Evolutionary conservation across 495 filamentous ascomycete species (phyloP).

Genomic region (Tuber microsphaerosporum): DNA sequence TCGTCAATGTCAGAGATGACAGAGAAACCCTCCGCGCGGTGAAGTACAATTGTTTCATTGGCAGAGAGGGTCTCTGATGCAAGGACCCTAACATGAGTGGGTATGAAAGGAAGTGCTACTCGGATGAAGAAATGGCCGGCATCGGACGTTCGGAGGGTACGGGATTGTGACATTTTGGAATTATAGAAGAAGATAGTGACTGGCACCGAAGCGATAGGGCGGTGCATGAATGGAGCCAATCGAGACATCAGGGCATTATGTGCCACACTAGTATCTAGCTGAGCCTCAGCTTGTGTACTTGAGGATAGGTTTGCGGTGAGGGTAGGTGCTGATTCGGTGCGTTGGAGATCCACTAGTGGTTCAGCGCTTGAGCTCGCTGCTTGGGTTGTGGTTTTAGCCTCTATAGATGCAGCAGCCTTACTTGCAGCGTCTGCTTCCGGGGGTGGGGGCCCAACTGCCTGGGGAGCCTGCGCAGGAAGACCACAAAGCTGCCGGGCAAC

Average conservation of each 20-base stretch:
- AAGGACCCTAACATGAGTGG: slow-evolving; percentile 78
- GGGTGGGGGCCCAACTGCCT: slow-evolving; percentile 29
- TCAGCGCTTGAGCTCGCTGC: slow-evolving; percentile 57
- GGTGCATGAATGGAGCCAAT: slow-evolving; percentile 80
- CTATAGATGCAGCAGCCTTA: slow-evolving; percentile 2
- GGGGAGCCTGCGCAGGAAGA: slow-evolving; percentile 56
- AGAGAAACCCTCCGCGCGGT: slow-evolving; percentile 68
- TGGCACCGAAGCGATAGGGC: slow-evolving; percentile 61
- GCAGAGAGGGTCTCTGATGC: slow-evolving; percentile 79
- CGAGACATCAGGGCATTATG: slow-evolving; percentile 82
- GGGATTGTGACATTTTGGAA: slow-evolving; percentile 59
- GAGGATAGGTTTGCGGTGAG: slow-evolving; percentile 40
- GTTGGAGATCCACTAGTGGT: slow-evolving; percentile 25
- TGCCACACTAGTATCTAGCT: slow-evolving; percentile 66
- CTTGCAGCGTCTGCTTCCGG: slow-evolving; percentile 8
- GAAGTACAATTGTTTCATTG: slow-evolving; percentile 67
- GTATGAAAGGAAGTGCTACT: slow-evolving; percentile 76
- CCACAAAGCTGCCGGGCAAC: slow-evolving; percentile 77
- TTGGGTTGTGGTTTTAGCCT: slow-evolving; percentile 39
- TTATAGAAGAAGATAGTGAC: slow-evolving; percentile 87
- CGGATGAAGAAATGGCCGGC: slow-evolving; percentile 77
- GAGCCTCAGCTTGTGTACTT: slow-evolving; percentile 50
- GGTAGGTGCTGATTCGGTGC: slow-evolving; percentile 34
- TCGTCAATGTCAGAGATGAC: slow-evolving; percentile 97
- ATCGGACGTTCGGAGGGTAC: slow-evolving; percentile 71